Evolutionary conservation across 169 alveolate species (phyloP).

Genomic region (Blepharisma undulans): DNA sequence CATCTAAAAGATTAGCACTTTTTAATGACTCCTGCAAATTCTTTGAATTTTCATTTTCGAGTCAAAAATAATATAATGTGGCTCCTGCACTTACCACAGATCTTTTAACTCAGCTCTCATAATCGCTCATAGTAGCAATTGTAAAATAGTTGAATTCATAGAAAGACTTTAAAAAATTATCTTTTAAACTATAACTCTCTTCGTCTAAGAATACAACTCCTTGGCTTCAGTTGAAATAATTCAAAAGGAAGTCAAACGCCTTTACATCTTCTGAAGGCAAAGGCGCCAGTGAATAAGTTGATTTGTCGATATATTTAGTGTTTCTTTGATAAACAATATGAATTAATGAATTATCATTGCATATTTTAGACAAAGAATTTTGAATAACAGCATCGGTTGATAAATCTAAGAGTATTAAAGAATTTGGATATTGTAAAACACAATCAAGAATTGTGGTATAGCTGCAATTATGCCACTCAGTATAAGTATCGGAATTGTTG

Average conservation of each 20-base stretch:
- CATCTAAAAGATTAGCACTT: background rate
- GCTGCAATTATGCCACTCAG: background rate
- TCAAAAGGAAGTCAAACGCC: background rate
- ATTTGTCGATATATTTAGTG: background rate
- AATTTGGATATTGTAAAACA: background rate
- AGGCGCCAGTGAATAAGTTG: background rate
- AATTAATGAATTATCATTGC: background rate
- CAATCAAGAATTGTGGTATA: background rate
- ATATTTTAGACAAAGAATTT: background rate
- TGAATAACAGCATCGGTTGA: background rate
- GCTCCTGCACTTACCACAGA: background rate
- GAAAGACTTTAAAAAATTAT: too few relatives aligned
- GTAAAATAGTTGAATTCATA: background rate
- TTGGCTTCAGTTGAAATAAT: background rate
- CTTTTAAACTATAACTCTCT: background rate
- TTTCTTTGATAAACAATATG: background rate
- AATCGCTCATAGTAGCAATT: background rate
- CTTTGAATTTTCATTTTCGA: background rate
- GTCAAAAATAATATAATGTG: background rate
- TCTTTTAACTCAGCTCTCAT: background rate
- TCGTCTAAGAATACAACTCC: background rate
- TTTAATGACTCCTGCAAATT: background rate
- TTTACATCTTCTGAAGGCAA: background rate
- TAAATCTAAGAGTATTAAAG: background rate
- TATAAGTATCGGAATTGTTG: too few relatives aligned